A percentile compares a stretch with the other conserved stretches of the same genome.
Evolutionary conservation across 1,284 basidiomycete species (phyloP).

Genomic region (Sporisorium scitamineum): DNA sequence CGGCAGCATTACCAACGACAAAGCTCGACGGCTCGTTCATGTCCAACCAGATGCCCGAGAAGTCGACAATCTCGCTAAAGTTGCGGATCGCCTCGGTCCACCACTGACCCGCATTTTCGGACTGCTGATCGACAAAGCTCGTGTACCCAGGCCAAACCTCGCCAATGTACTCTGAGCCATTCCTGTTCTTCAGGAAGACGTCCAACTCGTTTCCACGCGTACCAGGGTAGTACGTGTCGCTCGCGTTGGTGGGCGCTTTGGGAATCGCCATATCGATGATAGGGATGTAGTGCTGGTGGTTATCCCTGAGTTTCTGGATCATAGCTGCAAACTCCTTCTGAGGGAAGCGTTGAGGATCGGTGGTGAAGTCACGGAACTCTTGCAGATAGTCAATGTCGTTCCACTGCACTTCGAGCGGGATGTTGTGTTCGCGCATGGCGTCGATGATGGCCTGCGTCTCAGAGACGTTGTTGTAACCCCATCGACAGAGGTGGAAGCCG

Average conservation of each 20-base stretch:
- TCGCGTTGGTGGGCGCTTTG: constrained; percentile 71
- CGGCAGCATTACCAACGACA: constrained; percentile 40
- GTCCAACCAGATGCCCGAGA: constrained; percentile 57
- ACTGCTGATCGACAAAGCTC: constrained; percentile 45
- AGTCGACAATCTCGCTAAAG: constrained; percentile 51
- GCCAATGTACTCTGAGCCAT: constrained; percentile 75
- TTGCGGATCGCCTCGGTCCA: constrained; percentile 52
- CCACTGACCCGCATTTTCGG: constrained; percentile 49
- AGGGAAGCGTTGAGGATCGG: constrained; percentile 77
- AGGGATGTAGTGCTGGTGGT: constrained; percentile 69
- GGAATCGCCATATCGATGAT: constrained; percentile 69
- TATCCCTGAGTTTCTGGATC: constrained; percentile 74
- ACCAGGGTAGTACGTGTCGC: constrained; percentile 49
- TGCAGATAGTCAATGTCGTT: constrained; percentile 79
- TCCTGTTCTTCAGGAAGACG: constrained; percentile 57
- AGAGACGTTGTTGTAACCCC: constrained; percentile 55
- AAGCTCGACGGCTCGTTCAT: constrained; percentile 60
- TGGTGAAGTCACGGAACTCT: constrained; percentile 77
- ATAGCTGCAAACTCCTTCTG: constrained; percentile 75
- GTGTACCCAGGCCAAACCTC: constrained; percentile 70
- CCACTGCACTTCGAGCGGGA: constrained; percentile 82
- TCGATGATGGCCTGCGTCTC: constrained; percentile 46
- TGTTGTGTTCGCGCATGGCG: constrained; percentile 63
- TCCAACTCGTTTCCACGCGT: constrained; percentile 53
- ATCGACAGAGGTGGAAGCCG: constrained; percentile 61